These are phyloP conservation scores for Colletotrichum sp. DNA, from an alignment of 2,329 filamentous ascomycete genomes.

Conservation along the genomic window DNA sequence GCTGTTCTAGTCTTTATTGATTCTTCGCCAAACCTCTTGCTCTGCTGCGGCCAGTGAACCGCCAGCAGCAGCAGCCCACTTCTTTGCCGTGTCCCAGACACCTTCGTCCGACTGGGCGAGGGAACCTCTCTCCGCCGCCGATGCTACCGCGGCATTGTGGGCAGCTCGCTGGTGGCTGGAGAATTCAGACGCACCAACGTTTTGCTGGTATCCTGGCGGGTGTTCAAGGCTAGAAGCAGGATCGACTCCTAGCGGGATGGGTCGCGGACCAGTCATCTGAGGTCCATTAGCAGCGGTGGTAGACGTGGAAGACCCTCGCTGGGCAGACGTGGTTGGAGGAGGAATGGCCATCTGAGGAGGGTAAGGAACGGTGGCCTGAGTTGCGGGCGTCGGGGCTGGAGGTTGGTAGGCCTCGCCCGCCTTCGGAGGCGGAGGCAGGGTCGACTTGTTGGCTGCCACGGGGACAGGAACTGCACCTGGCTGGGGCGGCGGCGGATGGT, in stretches of 20 bases:
- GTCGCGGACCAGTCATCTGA: constrained; percentile 28
- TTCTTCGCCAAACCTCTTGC: constrained; percentile 66
- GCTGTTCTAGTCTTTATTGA: constrained; percentile 59
- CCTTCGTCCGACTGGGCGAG: constrained; percentile 40
- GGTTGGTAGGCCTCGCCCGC: constrained; percentile 48
- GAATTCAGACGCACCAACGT: constrained; percentile 57
- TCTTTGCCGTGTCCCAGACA: constrained; percentile 63
- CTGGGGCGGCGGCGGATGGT: constrained; percentile 59
- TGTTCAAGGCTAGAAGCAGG: constrained; percentile 42
- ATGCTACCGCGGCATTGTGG: constrained; percentile 37
- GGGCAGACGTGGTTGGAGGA: constrained; percentile 45
- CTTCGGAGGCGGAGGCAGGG: constrained; percentile 57
- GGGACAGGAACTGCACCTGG: constrained; percentile 60
- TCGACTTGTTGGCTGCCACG: constrained; percentile 29
- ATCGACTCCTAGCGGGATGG: constrained; percentile 29
- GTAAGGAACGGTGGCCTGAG: constrained; percentile 36
- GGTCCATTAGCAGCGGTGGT: constrained; percentile 33
- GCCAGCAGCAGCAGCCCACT: constrained; percentile 61
- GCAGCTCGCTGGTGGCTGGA: constrained; percentile 51
- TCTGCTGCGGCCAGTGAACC: constrained; percentile 63
- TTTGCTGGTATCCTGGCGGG: constrained; percentile 63
- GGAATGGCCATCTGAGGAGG: constrained; percentile 58
- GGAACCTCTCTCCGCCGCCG: constrained; percentile 29
- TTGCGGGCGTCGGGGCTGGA: constrained; percentile 36
- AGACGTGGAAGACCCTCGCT: constrained; percentile 52